Evolutionary conservation across 805 yeast genomes (phyloP).

Genomic region (Hanseniaspora hatyaiensis): DNA sequence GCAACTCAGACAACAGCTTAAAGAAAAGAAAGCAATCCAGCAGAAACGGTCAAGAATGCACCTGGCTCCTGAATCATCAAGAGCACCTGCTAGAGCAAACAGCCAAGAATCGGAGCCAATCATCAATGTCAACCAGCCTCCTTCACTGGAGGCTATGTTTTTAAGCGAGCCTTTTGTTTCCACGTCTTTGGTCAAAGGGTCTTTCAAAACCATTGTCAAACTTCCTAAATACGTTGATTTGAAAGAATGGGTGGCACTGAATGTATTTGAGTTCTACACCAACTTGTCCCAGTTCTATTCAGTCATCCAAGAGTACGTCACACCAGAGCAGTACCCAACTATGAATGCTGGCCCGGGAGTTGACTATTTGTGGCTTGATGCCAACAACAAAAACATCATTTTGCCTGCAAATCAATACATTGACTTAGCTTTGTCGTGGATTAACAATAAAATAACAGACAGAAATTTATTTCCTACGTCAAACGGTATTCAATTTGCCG

Average conservation of each 20-base stretch:
- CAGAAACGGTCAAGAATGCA: slow-evolving; percentile 16
- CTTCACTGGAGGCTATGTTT: slow-evolving; percentile 38
- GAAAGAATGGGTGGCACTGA: slow-evolving; percentile 92
- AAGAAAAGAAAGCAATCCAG: slow-evolving; percentile 19
- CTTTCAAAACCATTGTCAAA: slow-evolving; percentile 89
- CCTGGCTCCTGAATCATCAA: slow-evolving; percentile 14
- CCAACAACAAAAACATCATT: slow-evolving; percentile 65
- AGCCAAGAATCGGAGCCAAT: slow-evolving; percentile 17
- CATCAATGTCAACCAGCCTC: slow-evolving; percentile 32
- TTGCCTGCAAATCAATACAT: slow-evolving; percentile 89
- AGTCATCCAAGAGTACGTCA: slow-evolving; percentile 79
- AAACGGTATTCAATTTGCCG: slow-evolving; percentile 79
- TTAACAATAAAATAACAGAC: slow-evolving; percentile 75
- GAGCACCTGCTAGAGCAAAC: slow-evolving; percentile 16
- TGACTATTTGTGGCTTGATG: slow-evolving; percentile 83
- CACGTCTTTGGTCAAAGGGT: slow-evolving; percentile 90
- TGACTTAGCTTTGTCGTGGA: slow-evolving; percentile 85
- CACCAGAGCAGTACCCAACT: slow-evolving; percentile 78
- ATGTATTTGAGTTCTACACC: slow-evolving; percentile 77
- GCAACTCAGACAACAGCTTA: slow-evolving; percentile 20
- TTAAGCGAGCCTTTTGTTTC: slow-evolving; percentile 86
- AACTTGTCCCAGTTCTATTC: slow-evolving; percentile 82
- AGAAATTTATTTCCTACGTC: slow-evolving; percentile 86
- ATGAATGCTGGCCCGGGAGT: slow-evolving; percentile 94
- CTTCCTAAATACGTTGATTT: slow-evolving; percentile 88